Evolutionary conservation across 2,329 filamentous ascomycete genomes (phyloP).

Genomic region (Thielaviopsis euricoi): DNA sequence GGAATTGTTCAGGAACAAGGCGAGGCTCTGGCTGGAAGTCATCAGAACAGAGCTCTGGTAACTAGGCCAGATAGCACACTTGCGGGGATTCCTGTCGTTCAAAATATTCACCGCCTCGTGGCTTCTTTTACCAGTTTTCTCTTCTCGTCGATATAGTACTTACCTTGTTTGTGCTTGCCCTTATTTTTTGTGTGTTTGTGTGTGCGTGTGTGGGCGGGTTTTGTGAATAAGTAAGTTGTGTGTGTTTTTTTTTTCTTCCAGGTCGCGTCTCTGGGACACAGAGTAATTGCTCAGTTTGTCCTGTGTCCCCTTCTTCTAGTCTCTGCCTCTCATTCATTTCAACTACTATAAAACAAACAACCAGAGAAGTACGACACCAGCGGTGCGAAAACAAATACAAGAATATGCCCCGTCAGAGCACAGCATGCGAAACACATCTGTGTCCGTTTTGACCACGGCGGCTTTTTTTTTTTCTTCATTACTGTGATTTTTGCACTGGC

Average conservation of each 20-base stretch:
- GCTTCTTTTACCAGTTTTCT: too few species aligned
- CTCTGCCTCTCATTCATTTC: not conserved
- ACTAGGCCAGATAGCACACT: not conserved
- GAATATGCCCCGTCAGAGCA: not conserved
- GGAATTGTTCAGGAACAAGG: not conserved
- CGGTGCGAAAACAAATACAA: not conserved
- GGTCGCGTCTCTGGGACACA: not conserved
- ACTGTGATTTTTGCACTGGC: too few species aligned
- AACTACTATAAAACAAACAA: too few species aligned
- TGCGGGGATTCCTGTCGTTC: not conserved
- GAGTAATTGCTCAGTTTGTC: not conserved
- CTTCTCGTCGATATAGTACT: not conserved
- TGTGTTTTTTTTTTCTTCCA: not conserved
- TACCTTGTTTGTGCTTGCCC: not conserved
- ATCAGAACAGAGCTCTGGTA: not conserved
- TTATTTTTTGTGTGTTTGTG: not conserved
- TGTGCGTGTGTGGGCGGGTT: not conserved
- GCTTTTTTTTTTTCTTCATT: not conserved
- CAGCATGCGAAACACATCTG: not conserved
- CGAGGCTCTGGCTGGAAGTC: too few species aligned
- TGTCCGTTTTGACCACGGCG: not conserved
- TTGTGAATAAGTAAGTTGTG: not conserved
- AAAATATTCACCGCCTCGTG: not conserved
- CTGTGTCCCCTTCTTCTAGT: not conserved
- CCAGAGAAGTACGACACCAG: too few species aligned